These are phyloP conservation scores for Cladorrhinum samala DNA, from an alignment of 495 filamentous ascomycete species.

Conservation along the genomic window DNA sequence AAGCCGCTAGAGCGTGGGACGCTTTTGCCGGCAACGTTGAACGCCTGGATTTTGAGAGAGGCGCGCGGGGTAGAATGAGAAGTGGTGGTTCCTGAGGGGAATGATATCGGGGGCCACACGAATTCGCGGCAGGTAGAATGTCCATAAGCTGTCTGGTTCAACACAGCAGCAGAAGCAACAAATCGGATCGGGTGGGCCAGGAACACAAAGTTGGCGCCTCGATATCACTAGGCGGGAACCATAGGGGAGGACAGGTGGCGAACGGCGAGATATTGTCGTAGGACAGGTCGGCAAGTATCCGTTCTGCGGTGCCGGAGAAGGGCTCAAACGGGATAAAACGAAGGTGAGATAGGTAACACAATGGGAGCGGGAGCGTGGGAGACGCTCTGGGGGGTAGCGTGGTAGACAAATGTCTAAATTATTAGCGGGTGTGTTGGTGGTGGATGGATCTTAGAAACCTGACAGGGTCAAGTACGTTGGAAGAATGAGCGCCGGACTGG, in stretches of 20 bases:
- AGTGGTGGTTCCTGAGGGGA: neutral
- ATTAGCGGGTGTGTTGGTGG: too few relatives aligned
- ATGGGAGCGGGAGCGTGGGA: neutral
- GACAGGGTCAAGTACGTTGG: too few relatives aligned
- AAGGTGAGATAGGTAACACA: neutral
- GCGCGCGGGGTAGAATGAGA: neutral
- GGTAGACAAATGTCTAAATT: neutral
- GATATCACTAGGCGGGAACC: neutral
- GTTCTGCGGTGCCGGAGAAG: neutral
- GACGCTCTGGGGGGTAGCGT: neutral
- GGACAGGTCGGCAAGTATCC: slow-evolving; percentile 9
- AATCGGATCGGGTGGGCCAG: neutral
- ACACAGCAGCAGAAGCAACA: slow-evolving; percentile 2
- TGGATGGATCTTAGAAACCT: too few relatives aligned
- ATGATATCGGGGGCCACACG: slow-evolving; percentile 2
- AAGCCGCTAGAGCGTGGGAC: neutral
- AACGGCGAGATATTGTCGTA: slow-evolving; percentile 19
- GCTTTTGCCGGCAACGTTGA: neutral
- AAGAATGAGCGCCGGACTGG: too few relatives aligned
- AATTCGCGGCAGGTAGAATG: neutral
- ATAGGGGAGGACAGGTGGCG: neutral
- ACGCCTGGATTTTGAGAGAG: neutral
- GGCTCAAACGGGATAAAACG: neutral
- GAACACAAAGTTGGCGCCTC: neutral
- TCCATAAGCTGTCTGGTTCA: neutral